Percentiles rank a stretch among this genome's conserved stretches.
phyloP scores from a whole-genome alignment of 169 alveolate genomes.

The Plasmodium adleri region DNA sequence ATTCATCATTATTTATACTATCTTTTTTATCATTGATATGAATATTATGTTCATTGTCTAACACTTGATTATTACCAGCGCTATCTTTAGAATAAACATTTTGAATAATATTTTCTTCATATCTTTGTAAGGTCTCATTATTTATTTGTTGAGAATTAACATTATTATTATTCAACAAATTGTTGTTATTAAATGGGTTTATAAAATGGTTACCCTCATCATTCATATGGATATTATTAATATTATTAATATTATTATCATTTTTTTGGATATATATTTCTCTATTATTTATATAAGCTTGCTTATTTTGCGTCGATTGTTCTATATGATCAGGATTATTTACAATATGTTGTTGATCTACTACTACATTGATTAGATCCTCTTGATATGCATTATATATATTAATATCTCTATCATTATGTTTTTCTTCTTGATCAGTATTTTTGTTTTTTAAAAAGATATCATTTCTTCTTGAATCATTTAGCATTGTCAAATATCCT shows the following conservation, averaged over 20 bases:
- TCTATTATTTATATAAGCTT: background rate
- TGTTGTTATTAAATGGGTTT: background rate
- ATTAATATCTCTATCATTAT: background rate
- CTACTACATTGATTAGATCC: background rate
- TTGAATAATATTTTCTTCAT: constrained; percentile 36
- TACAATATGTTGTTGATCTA: background rate
- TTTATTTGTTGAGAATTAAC: background rate
- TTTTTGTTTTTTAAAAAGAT: background rate
- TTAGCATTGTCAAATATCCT: background rate
- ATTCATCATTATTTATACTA: background rate
- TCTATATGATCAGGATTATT: background rate
- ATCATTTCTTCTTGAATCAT: background rate
- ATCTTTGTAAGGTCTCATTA: constrained; percentile 32
- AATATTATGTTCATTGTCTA: background rate
- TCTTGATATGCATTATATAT: background rate
- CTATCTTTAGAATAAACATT: background rate
- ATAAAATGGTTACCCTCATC: background rate
- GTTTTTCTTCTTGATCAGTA: background rate
- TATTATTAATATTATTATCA: background rate
- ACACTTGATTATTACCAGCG: background rate
- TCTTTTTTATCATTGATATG: background rate
- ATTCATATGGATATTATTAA: background rate
- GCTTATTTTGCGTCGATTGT: background rate
- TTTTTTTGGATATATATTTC: background rate
- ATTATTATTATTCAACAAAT: background rate